These are phyloP conservation scores for Gentiana macrophylla DNA, from an alignment of 257 asterid genomes.

Conservation along the genomic window DNA sequence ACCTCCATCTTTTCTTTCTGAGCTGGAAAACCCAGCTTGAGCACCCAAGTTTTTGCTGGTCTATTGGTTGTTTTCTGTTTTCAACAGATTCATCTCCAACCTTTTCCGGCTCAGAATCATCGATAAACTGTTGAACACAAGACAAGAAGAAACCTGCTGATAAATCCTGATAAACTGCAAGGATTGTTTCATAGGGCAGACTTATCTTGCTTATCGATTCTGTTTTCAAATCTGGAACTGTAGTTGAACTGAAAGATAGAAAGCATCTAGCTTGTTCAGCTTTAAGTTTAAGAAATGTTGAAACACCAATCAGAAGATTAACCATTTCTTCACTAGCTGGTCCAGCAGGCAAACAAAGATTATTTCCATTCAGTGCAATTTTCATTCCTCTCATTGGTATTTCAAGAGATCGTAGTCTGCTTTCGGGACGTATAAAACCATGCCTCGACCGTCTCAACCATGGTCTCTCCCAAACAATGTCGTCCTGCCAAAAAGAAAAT, in stretches of 20 bases:
- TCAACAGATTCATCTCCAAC: not conserved
- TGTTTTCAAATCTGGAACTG: conserved; percentile 4
- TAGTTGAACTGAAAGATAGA: conserved; percentile 16
- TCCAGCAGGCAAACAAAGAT: conserved; percentile 14
- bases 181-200: conserved; percentile 12
- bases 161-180: conserved; percentile 14
- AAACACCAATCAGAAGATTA: conserved; percentile 8
- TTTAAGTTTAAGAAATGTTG: conserved; percentile 22
- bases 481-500: conserved; percentile 27
- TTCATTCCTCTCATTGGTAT: conserved; percentile 47
- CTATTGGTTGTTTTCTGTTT: not conserved
- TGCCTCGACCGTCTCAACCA: conserved; percentile 24
- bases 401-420: conserved; percentile 35
- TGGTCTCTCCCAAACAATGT: conserved; percentile 52
- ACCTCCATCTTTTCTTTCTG: conserved; percentile 36
- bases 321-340: conserved; percentile 20
- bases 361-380: conserved; percentile 27
- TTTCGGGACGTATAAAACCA: conserved; percentile 12
- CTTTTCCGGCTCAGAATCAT: conserved; percentile 1
- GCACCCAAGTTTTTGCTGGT: too few relatives aligned
- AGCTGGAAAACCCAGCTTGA: conserved; percentile 18
- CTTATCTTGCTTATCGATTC: conserved; percentile 7
- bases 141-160: conserved; percentile 47
- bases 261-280: conserved; percentile 25
- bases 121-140: conserved; percentile 23